These are phyloP conservation scores for Arthrobotrys conoides DNA, from an alignment of 2,329 filamentous ascomycete species.

Conservation along the genomic window DNA sequence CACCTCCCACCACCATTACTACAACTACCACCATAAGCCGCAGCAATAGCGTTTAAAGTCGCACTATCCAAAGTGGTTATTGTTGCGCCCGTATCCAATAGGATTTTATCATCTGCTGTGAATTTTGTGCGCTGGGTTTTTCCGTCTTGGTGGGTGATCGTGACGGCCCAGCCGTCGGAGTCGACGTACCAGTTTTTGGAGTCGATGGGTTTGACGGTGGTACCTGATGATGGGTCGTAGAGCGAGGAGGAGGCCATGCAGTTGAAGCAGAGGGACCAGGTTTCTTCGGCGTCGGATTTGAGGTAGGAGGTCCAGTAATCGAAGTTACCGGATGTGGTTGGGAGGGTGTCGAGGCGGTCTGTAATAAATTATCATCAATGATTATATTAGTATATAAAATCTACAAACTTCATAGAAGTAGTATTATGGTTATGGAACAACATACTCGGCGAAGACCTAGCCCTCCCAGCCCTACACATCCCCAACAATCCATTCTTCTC, in stretches of 20 bases:
- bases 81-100: constrained; percentile 25
- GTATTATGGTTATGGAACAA: no score
- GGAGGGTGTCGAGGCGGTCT: constrained; percentile 16
- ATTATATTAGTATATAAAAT: neutral
- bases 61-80: constrained; percentile 4
- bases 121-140: constrained; percentile 1
- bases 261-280: constrained; percentile 30
- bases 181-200: constrained; percentile 27
- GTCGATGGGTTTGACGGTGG: constrained; percentile 11
- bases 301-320: constrained; percentile 35
- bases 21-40: constrained; percentile 21
- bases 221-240: constrained; percentile 4
- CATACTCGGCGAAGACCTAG: constrained; percentile 23
- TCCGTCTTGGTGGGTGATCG: neutral
- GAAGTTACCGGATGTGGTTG: constrained; percentile 26
- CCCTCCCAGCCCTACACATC: constrained; percentile 10
- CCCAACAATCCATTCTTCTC: constrained; percentile 30
- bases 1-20: constrained; percentile 8
- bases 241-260: constrained; percentile 20
- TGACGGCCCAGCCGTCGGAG: constrained; percentile 18
- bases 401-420: no score
- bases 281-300: constrained; percentile 14
- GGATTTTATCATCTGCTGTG: constrained; percentile 4
- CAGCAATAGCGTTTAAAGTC: constrained; percentile 2
- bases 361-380: neutral